Percentiles rank a stretch among this genome's conserved stretches.
These are phyloP conservation scores for Trapa bicornis DNA, from an alignment of 345 rosid genomes.

Conservation along the genomic window DNA sequence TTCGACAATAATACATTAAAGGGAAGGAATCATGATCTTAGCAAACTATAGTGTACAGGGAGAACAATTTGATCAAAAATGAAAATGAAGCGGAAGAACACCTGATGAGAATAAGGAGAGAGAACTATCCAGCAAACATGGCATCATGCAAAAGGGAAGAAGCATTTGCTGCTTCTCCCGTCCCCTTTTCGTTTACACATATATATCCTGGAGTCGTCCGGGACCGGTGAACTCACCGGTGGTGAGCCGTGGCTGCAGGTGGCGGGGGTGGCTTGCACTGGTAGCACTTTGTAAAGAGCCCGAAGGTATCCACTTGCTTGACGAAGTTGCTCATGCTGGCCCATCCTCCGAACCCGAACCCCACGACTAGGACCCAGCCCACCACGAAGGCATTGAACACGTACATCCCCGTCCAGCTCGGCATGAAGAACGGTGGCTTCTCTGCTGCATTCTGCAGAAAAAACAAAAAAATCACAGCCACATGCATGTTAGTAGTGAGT, in stretches of 20 bases:
- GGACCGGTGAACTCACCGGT: conserved; percentile 7
- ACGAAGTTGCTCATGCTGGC: conserved; percentile 36
- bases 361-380: conserved; percentile 18
- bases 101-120: neutral
- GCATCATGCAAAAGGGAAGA: conserved; percentile 22
- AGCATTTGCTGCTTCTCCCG: conserved; percentile 19
- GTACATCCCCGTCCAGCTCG: conserved; percentile 17
- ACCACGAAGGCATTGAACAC: conserved; percentile 13
- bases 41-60: conserved; percentile 36
- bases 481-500: no score
- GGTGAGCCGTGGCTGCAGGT: conserved; percentile 22
- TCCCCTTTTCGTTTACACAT: conserved; percentile 42
- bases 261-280: conserved; percentile 76
- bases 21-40: conserved; percentile 39
- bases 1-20: neutral
- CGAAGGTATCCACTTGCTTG: conserved; percentile 74
- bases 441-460: conserved; percentile 16
- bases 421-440: conserved; percentile 17
- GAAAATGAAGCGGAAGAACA: conserved; percentile 7
- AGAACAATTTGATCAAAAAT: neutral
- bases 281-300: conserved; percentile 94
- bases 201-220: neutral
- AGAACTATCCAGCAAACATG: conserved; percentile 40
- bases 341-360: conserved; percentile 21
- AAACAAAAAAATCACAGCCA: no score